A percentile compares a stretch with the other conserved stretches of the same genome.
These are phyloP conservation scores for Fusarium tupiense DNA, from an alignment of 2,329 filamentous ascomycete genomes.

Conservation along the genomic window DNA sequence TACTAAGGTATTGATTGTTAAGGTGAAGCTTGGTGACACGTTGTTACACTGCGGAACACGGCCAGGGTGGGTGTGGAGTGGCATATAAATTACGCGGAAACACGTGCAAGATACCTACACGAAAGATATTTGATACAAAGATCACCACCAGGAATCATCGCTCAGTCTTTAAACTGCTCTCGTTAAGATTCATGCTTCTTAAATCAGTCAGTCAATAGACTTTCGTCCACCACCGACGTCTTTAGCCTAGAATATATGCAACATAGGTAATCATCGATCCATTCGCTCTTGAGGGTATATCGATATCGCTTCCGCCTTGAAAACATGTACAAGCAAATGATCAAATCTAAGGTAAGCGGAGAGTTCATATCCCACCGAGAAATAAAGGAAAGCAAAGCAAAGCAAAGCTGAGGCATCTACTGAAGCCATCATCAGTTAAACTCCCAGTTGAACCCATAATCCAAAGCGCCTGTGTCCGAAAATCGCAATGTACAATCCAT, in stretches of 20 bases:
- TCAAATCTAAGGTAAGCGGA: constrained; percentile 8
- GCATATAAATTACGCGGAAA: constrained; percentile 20
- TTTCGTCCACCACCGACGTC: not conserved
- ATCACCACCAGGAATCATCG: not conserved
- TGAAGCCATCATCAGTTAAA: constrained; percentile 1
- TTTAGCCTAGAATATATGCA: not conserved
- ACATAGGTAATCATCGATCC: not conserved
- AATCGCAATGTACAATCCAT: constrained; percentile 1
- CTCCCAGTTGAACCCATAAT: constrained; percentile 5
- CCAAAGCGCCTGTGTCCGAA: constrained; percentile 16
- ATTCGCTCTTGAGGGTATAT: constrained; percentile 34
- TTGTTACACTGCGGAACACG: constrained; percentile 29
- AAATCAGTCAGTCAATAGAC: not conserved
- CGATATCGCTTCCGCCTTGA: constrained; percentile 15
- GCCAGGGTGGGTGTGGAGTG: constrained; percentile 28
- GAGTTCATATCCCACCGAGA: constrained; percentile 19
- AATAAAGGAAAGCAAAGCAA: not conserved
- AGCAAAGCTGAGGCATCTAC: not conserved
- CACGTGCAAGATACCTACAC: constrained; percentile 31
- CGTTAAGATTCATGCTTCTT: not conserved
- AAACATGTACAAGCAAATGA: constrained; percentile 21
- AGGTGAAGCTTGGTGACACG: constrained; percentile 36
- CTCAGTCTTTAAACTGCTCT: not conserved
- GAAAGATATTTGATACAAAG: not conserved
- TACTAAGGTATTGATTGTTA: not conserved